Evolutionary conservation across 192 early-diverging fungal species (phyloP).

Genomic region (Coemansia sp.): DNA sequence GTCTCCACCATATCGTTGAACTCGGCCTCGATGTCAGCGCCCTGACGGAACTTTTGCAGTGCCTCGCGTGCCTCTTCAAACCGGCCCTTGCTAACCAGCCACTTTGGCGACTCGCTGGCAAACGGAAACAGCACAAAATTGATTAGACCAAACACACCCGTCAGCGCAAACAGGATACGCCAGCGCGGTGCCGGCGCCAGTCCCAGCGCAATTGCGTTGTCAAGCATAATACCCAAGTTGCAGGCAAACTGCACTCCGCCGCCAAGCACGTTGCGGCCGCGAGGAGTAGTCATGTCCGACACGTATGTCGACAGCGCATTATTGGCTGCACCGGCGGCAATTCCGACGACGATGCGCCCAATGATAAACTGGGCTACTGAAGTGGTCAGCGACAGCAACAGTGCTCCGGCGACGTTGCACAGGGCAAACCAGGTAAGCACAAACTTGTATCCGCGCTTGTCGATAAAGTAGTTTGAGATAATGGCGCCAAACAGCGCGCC

Average conservation of each 20-base stretch:
- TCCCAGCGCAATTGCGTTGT: conserved; percentile 63
- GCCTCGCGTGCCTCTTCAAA: conserved; percentile 57
- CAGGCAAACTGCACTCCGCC: conserved; percentile 73
- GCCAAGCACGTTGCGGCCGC: conserved; percentile 67
- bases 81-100: conserved; percentile 63
- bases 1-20: conserved; percentile 60
- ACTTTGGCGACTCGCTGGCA: conserved; percentile 77
- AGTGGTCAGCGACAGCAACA: conserved; percentile 62
- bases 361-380: conserved; percentile 62
- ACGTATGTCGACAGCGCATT: conserved; percentile 69
- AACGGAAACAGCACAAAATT: conserved; percentile 61
- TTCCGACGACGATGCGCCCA: conserved; percentile 71
- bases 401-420: conserved; percentile 61
- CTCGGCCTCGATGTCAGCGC: conserved; percentile 60
- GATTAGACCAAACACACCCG: conserved; percentile 59
- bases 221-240: conserved; percentile 73
- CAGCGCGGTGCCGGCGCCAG: conserved; percentile 63
- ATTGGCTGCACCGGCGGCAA: conserved; percentile 65
- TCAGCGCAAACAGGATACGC: conserved; percentile 67
- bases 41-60: conserved; percentile 56
- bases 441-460: conserved; percentile 63
- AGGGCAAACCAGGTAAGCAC: conserved; percentile 67
- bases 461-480: conserved; percentile 59
- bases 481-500: conserved; percentile 70
- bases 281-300: conserved; percentile 73